These are phyloP conservation scores for Saccharomycopsis javanensis DNA, from an alignment of 805 yeast genomes.

Conservation along the genomic window DNA sequence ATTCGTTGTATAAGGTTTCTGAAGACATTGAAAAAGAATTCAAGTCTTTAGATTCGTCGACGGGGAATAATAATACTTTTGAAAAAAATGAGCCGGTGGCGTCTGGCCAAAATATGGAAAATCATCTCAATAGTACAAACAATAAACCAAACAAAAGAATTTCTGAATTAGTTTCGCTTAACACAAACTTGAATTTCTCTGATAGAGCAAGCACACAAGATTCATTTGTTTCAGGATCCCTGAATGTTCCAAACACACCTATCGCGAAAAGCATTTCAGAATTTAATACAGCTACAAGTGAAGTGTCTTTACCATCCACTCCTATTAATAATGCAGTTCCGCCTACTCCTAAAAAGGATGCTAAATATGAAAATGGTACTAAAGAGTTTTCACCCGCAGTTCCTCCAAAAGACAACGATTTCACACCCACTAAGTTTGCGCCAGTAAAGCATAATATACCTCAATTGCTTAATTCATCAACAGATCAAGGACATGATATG, in stretches of 20 bases:
- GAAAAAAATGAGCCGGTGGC: neutral
- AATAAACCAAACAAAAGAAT: neutral
- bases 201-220: neutral
- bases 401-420: constrained; percentile 16
- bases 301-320: neutral
- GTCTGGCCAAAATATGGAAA: neutral
- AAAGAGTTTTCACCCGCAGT: constrained; percentile 15
- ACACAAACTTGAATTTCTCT: neutral
- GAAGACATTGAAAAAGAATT: neutral
- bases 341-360: neutral
- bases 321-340: neutral
- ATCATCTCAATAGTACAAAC: neutral
- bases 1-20: neutral
- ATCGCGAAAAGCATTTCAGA: neutral
- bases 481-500: constrained; percentile 15
- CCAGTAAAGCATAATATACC: constrained; percentile 14
- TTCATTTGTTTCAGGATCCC: neutral
- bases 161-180: constrained; percentile 4
- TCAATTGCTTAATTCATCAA: constrained; percentile 1
- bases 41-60: neutral
- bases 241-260: neutral
- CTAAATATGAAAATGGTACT: neutral
- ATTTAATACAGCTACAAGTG: neutral
- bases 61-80: neutral
- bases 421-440: constrained; percentile 9